Evolutionary conservation across 2,329 filamentous ascomycete genomes (phyloP).

Genomic region (Cladophialophora exuberans): DNA sequence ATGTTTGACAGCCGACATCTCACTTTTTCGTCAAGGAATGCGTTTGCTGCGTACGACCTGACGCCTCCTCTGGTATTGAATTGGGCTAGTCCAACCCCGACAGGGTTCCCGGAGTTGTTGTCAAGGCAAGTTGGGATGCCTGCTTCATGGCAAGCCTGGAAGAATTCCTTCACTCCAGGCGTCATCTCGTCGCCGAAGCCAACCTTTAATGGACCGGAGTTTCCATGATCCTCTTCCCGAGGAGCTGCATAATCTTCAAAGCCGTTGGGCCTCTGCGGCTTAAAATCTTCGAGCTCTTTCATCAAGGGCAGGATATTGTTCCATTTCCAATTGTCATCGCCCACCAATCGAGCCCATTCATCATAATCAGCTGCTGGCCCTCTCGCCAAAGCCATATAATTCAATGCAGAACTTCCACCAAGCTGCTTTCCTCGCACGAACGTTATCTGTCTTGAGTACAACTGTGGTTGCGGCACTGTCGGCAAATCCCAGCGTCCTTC

Average conservation of each 20-base stretch:
- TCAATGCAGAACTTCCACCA: constrained; percentile 38
- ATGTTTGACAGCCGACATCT: constrained; percentile 46
- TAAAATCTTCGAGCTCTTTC: constrained; percentile 32
- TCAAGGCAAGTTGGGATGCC: constrained; percentile 57
- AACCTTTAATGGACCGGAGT: constrained; percentile 51
- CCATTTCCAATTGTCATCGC: constrained; percentile 35
- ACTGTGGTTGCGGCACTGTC: constrained; percentile 7
- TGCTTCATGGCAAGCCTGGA: constrained; percentile 40
- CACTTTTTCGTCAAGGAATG: constrained; percentile 45
- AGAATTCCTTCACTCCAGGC: constrained; percentile 51
- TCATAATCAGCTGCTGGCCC: constrained; percentile 37
- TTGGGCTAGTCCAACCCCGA: constrained; percentile 50
- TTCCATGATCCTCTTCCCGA: constrained; percentile 51
- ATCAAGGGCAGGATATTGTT: constrained; percentile 31
- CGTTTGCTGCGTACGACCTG: constrained; percentile 36
- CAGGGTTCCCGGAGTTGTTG: constrained; percentile 60
- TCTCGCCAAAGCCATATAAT: constrained; percentile 35
- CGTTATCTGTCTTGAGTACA: not conserved
- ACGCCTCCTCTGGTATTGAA: constrained; percentile 11
- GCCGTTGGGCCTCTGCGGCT: not conserved
- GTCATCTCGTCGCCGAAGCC: constrained; percentile 51
- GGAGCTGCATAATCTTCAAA: constrained; percentile 51
- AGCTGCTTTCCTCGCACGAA: constrained; percentile 36
- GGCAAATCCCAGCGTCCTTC: constrained; percentile 15
- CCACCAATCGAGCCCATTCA: constrained; percentile 35